These are phyloP conservation scores for Eucalyptus brandiana DNA, from an alignment of 345 rosid genomes.

Conservation along the genomic window DNA sequence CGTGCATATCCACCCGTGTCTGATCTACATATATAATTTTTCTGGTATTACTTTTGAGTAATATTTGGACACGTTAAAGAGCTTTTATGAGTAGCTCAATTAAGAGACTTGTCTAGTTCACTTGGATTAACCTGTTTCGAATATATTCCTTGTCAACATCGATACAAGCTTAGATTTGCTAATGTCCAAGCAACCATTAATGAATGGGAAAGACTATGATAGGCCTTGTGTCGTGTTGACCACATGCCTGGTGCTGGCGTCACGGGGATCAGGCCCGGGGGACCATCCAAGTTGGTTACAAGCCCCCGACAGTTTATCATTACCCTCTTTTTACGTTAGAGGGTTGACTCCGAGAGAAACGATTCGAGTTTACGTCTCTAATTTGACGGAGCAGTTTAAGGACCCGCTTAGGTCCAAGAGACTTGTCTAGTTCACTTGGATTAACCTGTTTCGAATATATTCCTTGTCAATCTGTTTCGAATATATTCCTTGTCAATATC, in stretches of 20 bases:
- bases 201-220: background rate
- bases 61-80: background rate
- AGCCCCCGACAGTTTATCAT: too few relatives aligned
- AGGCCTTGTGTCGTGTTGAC: background rate
- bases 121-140: too few relatives aligned
- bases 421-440: background rate
- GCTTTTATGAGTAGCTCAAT: background rate
- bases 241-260: too few relatives aligned
- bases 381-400: too few relatives aligned
- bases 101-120: too few relatives aligned
- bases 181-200: too few relatives aligned
- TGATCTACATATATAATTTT: background rate
- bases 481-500: background rate
- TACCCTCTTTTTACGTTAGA: too few relatives aligned
- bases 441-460: background rate
- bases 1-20: background rate
- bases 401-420: background rate
- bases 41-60: background rate
- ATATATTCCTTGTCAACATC: too few relatives aligned
- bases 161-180: background rate
- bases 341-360: too few relatives aligned
- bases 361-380: too few relatives aligned
- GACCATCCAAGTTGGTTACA: too few relatives aligned
- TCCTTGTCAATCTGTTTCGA: too few relatives aligned
- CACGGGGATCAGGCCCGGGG: accelerated